Evolutionary conservation across 1,284 basidiomycete species (phyloP), one percentile per base, ranked within the genome.

Genomic region (Ustilago trichophora): DNA sequence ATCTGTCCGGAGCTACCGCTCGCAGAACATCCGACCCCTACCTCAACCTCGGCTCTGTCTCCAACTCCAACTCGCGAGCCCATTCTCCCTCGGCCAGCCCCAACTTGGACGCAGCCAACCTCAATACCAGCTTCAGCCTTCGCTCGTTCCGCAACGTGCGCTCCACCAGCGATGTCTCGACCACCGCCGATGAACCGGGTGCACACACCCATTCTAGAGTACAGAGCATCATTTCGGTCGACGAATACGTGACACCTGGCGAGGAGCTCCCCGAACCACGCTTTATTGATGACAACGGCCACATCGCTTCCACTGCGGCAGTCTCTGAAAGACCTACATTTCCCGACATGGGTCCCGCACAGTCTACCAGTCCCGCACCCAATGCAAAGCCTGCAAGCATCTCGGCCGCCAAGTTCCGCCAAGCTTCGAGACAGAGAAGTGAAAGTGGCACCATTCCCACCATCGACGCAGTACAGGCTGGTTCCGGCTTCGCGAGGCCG

Each of bases 111-210:
- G 12, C 16, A 4, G 12, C 29, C 26, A 52, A 38, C 31, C 11
- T 24, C 25, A 52, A 38, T 31, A 49, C 51, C 18, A 66, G 56
- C 42, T 71, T 71, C 54, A 71, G 41, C 19, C 43, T 71, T 15
- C 68, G 66, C 40, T 66, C 68, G 1, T 71, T 71, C 48, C 62
- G 63, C 51, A 71, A 71, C 41, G 55, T 71, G 19, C 53, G 68
- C 16, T 66, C 63, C 10, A 26, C 36, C 21, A 71, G 63, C 51
- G 68, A 71, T 19, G 62, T 44, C 3, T 71, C 63, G 0, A 27
- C n/a, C n/a, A n/a, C 32, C 18, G 25, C 46, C 35, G 55, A 65
- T 22, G 58, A 62, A 8, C 36, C 36, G 7, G 31, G 40, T 44
- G 18, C 8, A 16, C 53, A 40, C 24, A 16, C 32, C 5, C 53